These are phyloP conservation scores for Phyllosticta capitalensis DNA, from an alignment of 2,329 filamentous ascomycete genomes.

Conservation along the genomic window DNA sequence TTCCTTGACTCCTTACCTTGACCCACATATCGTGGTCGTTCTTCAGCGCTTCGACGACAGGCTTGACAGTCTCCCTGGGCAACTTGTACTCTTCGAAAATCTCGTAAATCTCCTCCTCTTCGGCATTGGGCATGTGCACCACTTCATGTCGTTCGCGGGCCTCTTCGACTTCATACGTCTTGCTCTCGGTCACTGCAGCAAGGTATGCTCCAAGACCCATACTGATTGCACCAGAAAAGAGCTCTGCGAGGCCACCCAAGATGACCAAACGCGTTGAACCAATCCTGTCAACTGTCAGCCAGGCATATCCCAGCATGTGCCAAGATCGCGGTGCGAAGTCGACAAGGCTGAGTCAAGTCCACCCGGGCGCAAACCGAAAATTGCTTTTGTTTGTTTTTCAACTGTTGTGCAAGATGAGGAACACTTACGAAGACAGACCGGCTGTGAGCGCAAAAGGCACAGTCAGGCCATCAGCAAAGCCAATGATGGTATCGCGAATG, in stretches of 20 bases:
- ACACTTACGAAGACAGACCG: conserved; percentile 38
- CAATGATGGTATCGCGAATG: conserved; percentile 61
- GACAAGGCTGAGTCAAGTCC: background rate
- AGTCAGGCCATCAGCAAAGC: conserved; percentile 70
- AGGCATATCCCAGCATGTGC: background rate
- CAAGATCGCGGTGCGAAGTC: background rate
- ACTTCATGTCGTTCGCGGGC: conserved; percentile 38
- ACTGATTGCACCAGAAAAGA: conserved; percentile 65
- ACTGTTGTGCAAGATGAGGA: background rate
- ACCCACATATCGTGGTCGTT: conserved; percentile 42
- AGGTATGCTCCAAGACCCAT: conserved; percentile 72
- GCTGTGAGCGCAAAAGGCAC: conserved; percentile 73
- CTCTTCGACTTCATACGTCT: conserved; percentile 43
- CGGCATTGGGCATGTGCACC: conserved; percentile 33
- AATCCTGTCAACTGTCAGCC: conserved; percentile 8
- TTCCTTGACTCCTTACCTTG: conserved; percentile 15
- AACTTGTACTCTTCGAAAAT: conserved; percentile 44
- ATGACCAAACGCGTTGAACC: conserved; percentile 26
- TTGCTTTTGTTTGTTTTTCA: background rate
- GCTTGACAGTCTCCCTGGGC: conserved; percentile 32
- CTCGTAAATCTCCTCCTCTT: conserved; percentile 36
- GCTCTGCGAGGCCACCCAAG: conserved; percentile 61
- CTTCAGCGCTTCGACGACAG: conserved; percentile 43
- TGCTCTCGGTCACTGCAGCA: conserved; percentile 49
- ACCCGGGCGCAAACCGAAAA: background rate